Evolutionary conservation across 805 yeast genomes (phyloP), one percentile per base, ranked within the genome.

Genomic region (Saccharomycopsis sp.): DNA sequence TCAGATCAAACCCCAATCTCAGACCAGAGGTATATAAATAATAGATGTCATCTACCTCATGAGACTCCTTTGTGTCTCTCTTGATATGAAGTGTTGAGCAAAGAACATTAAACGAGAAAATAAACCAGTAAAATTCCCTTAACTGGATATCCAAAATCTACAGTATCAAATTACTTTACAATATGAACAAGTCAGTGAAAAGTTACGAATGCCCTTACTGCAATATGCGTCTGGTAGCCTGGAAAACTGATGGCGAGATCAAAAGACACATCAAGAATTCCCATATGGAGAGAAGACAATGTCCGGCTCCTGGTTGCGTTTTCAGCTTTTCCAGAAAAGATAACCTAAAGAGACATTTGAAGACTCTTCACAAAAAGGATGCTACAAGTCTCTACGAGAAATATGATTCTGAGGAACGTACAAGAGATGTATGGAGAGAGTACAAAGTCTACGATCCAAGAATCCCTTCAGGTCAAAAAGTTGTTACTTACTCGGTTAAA

Each of bases 231-330:
- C 22, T 20, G 22, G 12, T 9, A 47, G 51, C 51, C 5, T 47
- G 51, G 24, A 47, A 47, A 20, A 47, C 51, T 38, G 55, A 35
- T 14, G 42, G n/a, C 23, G 55, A 34, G 12, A 38, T 53, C 19
- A 54, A 44, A 54, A 42, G 56, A 23, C 56, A 54, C 35, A 44
- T 54, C 7, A 29, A 29, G 12, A 29, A 29, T 12, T 29, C 38
- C 38, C 38, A 29, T 29, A 29, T 54, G 35, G 17, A 42, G 52
- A 20, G 42, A 15, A 19, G 52, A 54, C 38, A 17, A 20, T 17
- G 12, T n/a, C 14, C 35, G 3, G 20, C 20, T 42, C 56, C 56
- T 5, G 47, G 17, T 9, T 42, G 53, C 12, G 17, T 5, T 8
- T 15, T n/a, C 22, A n/a, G 14, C 20, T 54, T 42, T 23, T 15